Conservation (phyloP, 2,329 filamentous ascomycete species). For the Hymenoscyphus salicellus region DNA sequence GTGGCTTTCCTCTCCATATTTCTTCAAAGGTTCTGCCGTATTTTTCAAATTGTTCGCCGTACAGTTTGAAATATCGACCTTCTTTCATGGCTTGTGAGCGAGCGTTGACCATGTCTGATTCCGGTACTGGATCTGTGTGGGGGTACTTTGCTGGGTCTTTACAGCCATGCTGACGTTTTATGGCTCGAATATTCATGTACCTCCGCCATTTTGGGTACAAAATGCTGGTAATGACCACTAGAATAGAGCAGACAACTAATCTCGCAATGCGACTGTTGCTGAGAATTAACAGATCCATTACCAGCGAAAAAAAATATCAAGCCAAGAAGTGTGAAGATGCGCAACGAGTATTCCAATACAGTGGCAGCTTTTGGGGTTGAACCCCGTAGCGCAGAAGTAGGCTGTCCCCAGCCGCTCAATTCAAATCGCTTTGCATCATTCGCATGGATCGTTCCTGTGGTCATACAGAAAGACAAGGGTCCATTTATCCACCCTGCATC, state of each 20-base stretch:
- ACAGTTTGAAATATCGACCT: not conserved
- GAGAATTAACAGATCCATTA: not conserved
- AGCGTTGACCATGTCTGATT: not conserved
- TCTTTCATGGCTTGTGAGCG: not conserved
- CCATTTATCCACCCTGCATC: not conserved
- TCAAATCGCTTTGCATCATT: not conserved
- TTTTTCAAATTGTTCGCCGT: not conserved
- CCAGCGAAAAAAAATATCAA: not conserved
- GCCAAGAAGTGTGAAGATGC: not conserved
- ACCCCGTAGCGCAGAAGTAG: not conserved
- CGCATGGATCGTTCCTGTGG: not conserved
- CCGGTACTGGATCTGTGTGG: not conserved
- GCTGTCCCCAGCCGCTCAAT: not conserved
- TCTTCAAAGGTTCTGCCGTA: slow-evolving; percentile 5
- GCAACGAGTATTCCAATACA: not conserved
- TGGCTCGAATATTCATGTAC: not conserved
- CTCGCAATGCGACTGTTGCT: not conserved
- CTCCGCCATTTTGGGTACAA: not conserved
- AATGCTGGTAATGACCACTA: not conserved
- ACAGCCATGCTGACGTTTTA: not conserved
- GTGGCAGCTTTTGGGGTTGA: not conserved
- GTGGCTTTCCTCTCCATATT: not conserved
- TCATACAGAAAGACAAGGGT: not conserved
- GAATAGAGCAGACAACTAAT: not conserved
- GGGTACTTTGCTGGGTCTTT: slow-evolving; percentile 3